Evolutionary conservation across 495 filamentous ascomycete genomes (phyloP), one percentile per base, ranked within the genome.

Genomic region (Penicillium pancosmium): DNA sequence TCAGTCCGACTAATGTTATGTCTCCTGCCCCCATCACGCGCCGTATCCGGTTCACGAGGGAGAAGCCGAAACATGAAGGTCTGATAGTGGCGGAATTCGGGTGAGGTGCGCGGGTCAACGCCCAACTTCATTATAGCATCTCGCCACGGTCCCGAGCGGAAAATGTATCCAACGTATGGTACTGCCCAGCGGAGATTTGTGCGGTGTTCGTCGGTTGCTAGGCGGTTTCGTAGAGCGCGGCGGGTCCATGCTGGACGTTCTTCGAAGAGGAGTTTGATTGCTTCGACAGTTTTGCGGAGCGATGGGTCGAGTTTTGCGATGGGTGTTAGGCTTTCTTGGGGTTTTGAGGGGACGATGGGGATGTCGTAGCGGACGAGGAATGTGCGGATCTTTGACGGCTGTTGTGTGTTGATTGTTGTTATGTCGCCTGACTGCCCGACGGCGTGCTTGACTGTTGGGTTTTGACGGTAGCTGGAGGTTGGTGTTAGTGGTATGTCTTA

Each of bases 61-160:
- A 84, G 70, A 12, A 88, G 67, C 55, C 83, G 76, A 78, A 97
- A 97, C 69, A 90, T 90, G 46, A 96, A 72, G 0, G 91, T 93
- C 70, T 98, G 94, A 73, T 96, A 98, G 31, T 82, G 69, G 1
- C 92, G 85, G 64, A 88, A 93, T 16, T 84, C 80, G 0, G 88
- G 85, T 52, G 91, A 88, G 7, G 72, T 76, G 50, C 95, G 84
- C 0, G 94, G 94, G 67, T 98, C 95, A 25, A 96, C 66, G 11
- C 94, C 95, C 62, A 91, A 91, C 52, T 81, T 83, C 57, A 97
- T 82, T 56, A 97, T 82, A 13, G 90, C 86, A 69, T 98, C 92
- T 50, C 91, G 84, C 88, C 91, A 98, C 0, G 94, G 94, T 1
- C 94, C 94, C 6, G 87, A 88, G 49, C 85, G 85, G 80, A 97